Evolutionary conservation across 768 basidiomycete species (phyloP).

Genomic region (Serendipita sp.): DNA sequence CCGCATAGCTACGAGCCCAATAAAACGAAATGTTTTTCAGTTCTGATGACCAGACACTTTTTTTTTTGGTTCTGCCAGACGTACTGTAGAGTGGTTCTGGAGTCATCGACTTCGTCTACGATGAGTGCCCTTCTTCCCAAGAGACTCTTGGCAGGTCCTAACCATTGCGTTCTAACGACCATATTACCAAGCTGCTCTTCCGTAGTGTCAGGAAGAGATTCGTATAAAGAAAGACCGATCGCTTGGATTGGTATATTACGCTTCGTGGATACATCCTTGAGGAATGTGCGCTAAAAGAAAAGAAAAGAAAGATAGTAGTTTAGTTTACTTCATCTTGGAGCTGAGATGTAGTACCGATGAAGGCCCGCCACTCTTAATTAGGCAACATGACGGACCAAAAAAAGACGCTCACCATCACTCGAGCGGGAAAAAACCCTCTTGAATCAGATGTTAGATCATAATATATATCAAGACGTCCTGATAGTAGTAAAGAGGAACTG

Average conservation of each 20-base stretch:
- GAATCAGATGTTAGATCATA: slow-evolving; percentile 13
- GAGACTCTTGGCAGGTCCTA: slow-evolving; percentile 57
- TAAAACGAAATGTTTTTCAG: too few relatives aligned
- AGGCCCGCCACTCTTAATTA: too few relatives aligned
- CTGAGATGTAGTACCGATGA: not conserved
- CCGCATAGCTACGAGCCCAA: slow-evolving; percentile 50
- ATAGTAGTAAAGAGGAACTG: not conserved
- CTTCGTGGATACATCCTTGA: slow-evolving; percentile 52
- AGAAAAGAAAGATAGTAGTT: not conserved
- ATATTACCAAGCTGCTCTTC: slow-evolving; percentile 63
- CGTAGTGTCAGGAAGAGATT: slow-evolving; percentile 63
- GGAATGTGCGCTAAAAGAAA: slow-evolving; percentile 55
- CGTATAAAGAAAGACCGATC: slow-evolving; percentile 91
- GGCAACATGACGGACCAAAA: not conserved
- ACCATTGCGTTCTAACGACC: slow-evolving; percentile 92
- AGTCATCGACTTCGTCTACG: slow-evolving; percentile 80
- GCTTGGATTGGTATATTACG: slow-evolving; percentile 86
- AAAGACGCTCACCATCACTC: slow-evolving; percentile 42
- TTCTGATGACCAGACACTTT: too few relatives aligned
- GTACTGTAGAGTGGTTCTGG: slow-evolving; percentile 76
- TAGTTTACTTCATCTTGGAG: not conserved
- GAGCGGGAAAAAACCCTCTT: slow-evolving; percentile 92
- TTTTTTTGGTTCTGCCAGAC: slow-evolving; percentile 17
- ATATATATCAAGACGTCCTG: not conserved
- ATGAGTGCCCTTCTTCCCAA: slow-evolving; percentile 72